phyloP scores from a whole-genome alignment of 176 grass and related monocot species.

The Echinochloa phyllopogon region DNA sequence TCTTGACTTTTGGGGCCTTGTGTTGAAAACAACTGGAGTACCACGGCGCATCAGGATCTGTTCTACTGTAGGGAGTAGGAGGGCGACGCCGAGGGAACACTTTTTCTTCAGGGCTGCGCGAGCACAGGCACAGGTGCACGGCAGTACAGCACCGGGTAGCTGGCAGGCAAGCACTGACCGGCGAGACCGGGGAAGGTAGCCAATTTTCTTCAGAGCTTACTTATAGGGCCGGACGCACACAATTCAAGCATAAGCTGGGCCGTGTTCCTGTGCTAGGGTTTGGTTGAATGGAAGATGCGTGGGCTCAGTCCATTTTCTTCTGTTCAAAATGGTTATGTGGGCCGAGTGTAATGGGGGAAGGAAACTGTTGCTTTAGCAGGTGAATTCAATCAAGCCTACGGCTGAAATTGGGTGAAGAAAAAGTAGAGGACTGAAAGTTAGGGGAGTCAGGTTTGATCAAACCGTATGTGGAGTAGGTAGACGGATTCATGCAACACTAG shows the following conservation, averaged over 20 bases:
- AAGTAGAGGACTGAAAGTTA: neutral
- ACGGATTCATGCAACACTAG: neutral
- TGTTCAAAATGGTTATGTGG: neutral
- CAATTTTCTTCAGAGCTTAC: too few species aligned
- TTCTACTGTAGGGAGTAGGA: neutral
- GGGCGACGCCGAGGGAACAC: neutral
- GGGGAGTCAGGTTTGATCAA: neutral
- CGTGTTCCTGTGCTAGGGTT: neutral
- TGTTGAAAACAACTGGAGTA: neutral
- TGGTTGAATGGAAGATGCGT: neutral
- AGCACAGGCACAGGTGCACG: too few species aligned
- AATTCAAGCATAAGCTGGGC: neutral
- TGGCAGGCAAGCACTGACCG: too few species aligned
- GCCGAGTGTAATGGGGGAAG: neutral
- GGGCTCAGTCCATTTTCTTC: neutral
- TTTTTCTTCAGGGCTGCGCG: neutral
- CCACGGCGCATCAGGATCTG: neutral
- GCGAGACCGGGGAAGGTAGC: too few species aligned
- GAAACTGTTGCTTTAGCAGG: neutral
- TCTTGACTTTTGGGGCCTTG: neutral
- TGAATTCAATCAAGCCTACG: neutral
- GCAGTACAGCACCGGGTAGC: too few species aligned
- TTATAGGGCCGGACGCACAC: neutral
- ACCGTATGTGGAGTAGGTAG: neutral
- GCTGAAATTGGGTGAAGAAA: neutral